Evolutionary conservation across 805 yeast species (phyloP), one percentile per base, ranked within the genome.

Genomic region (Wickerhamomyces bisporus): DNA sequence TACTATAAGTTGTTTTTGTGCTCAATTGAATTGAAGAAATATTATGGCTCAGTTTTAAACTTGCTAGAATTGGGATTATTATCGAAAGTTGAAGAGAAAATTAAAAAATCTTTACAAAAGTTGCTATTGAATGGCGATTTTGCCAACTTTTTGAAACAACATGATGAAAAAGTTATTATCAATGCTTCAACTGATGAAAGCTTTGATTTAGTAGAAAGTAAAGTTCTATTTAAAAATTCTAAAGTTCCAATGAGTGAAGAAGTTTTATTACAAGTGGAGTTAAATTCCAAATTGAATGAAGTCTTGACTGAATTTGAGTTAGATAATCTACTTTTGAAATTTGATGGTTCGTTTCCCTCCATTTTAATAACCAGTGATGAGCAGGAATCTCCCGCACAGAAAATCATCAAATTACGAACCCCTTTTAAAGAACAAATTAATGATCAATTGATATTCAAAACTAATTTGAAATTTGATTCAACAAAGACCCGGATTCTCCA

Each of bases 1-100:
- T 47, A 70, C 6, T 45, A 53, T 26, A 65, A 65, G 34, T 48
- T 77, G 11, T 52, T 68, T 14, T 47, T 54, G 20, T 71, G 77
- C 38, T 68, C 62, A 28, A 33, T 56, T 6, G 44, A 58, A 26
- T 41, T 67, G 33, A 45, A 49, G 6, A 60, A 60, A 34, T 40
- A 40, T 36, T 57, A 45, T 45, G 69, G 63, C 17, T 58, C 69
- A 0, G 49, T 60, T 16, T 28, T 55, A 17, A 61, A 60, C 34
- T 49, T 57, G 10, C 35, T 68, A 12, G 65, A 67, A 34, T 37
- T 70, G 18, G 47, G 58, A 25, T 40, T 58, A 4, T 30, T 64
- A 20, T 9, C 32, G 10, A 24, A 35, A 19, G n/a, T 48, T 25
- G 37, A 38, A 12, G 29, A 13, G 7, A 12, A 18, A 1, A 19